A percentile compares a stretch with the other conserved stretches of the same genome.
These are phyloP conservation scores for Leptographium radiaticola DNA, from an alignment of 2,329 filamentous ascomycete genomes.

Conservation along the genomic window DNA sequence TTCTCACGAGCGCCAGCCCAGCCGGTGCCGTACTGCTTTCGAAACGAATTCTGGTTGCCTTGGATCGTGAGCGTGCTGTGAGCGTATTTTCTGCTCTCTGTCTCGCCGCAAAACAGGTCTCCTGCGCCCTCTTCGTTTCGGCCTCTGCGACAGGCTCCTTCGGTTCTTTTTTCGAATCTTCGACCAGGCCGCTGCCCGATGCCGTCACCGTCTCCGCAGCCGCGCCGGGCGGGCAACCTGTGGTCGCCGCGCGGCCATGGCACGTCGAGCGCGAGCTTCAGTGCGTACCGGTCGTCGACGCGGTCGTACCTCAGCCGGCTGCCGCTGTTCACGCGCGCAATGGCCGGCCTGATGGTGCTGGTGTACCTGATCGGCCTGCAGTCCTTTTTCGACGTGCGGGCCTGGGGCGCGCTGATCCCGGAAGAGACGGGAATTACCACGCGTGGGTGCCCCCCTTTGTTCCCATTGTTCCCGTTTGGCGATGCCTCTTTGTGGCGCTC, in stretches of 20 bases:
- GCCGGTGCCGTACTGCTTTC: no score
- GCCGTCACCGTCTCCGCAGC: conserved; percentile 9
- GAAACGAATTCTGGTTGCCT: no score
- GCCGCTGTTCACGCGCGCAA: conserved; percentile 71
- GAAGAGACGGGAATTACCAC: conserved; percentile 57
- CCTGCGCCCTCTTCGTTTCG: no score
- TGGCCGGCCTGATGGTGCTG: conserved; percentile 51
- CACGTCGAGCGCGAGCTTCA: conserved; percentile 35
- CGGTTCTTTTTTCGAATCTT: not conserved
- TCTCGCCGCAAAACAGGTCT: not conserved
- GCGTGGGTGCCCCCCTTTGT: conserved; percentile 38
- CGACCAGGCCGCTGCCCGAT: not conserved
- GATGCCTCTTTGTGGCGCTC: not conserved
- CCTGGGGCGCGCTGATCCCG: conserved; percentile 72
- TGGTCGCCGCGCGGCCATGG: conserved; percentile 6
- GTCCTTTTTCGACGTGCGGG: conserved; percentile 54
- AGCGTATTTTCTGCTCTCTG: no score
- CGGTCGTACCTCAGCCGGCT: conserved; percentile 73
- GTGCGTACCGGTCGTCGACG: conserved; percentile 52
- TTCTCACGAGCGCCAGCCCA: no score
- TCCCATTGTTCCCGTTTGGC: not conserved
- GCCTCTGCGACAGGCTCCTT: not conserved
- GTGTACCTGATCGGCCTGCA: conserved; percentile 61
- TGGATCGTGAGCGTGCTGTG: no score
- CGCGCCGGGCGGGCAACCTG: conserved; percentile 4